These are phyloP conservation scores for Colletotrichum sansevieriae DNA, from an alignment of 2,329 filamentous ascomycete species.

Conservation along the genomic window DNA sequence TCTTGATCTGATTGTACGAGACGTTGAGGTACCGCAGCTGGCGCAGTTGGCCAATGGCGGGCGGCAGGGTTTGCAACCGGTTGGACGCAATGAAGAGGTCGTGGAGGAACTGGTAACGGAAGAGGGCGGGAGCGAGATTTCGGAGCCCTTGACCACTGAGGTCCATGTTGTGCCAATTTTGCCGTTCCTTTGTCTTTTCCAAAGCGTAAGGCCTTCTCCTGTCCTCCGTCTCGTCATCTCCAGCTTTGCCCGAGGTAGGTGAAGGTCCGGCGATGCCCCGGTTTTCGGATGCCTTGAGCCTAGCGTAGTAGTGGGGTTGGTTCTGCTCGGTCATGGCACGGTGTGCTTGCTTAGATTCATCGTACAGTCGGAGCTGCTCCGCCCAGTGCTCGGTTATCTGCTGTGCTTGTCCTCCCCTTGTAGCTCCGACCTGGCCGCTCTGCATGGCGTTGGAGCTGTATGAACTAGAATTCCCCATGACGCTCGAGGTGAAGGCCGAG, in stretches of 20 bases:
- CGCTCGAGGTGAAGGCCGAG: conserved; percentile 71
- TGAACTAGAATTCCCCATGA: conserved; percentile 74
- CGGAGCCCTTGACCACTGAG: conserved; percentile 96
- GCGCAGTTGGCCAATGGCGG: conserved; percentile 84
- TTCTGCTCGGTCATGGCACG: conserved; percentile 77
- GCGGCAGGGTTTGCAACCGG: conserved; percentile 83
- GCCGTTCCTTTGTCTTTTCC: conserved; percentile 74
- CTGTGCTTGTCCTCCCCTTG: conserved; percentile 64
- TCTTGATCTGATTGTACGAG: conserved; percentile 86
- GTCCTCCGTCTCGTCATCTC: conserved; percentile 68
- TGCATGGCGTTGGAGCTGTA: conserved; percentile 68
- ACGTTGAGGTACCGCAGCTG: conserved; percentile 87
- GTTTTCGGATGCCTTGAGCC: conserved; percentile 78
- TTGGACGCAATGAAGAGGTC: conserved; percentile 96
- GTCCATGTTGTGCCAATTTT: conserved; percentile 94
- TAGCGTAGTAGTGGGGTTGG: conserved; percentile 78
- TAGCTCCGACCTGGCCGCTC: conserved; percentile 66
- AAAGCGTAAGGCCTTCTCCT: conserved; percentile 74
- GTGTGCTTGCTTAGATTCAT: conserved; percentile 80
- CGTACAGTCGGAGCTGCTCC: conserved; percentile 84
- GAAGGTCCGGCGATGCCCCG: conserved; percentile 72
- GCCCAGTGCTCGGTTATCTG: conserved; percentile 81
- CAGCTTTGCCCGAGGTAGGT: conserved; percentile 61
- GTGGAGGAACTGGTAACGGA: conserved; percentile 88
- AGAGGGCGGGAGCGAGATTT: conserved; percentile 82